Evolutionary conservation across 2,329 filamentous ascomycete species (phyloP), one percentile per base, ranked within the genome.

Genomic region (Zymoseptoria passerinii): DNA sequence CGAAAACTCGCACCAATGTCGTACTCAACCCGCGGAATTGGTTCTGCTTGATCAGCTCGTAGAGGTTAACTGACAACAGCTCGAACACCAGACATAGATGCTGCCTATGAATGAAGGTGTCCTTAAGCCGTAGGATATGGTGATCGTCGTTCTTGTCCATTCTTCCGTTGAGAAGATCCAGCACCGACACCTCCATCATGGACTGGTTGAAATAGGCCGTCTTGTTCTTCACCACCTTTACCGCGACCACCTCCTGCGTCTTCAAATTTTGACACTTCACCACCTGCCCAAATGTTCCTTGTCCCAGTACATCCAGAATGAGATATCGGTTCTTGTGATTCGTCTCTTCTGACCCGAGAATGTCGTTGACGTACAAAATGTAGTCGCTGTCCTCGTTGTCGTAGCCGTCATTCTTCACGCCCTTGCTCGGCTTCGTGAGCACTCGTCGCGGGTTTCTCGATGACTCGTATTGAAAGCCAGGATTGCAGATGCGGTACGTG

Each of bases 181-280:
- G 80, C 23, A 99, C 94, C 1, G 94, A 99, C 29, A 99, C 94
- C 73, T 99, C 94, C 94, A 99, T 99, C 94, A 99, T 99, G 74
- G 94, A 97, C 75, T 99, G 94, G 72, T 99, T 99, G 79, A 99
- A 99, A 74, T 99, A 99, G 44, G 94, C 94, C 1, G 94, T 99
- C 69, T 92, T 87, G 75, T 99, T 99, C 78, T 99, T 99, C 77
- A 99, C 94, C 56, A 99, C 94, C 77, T 99, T 99, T 66, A 99
- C 94, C 3, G 94, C 94, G 50, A 99, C 94, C 48, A 99, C 94
- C 75, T 99, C 94, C 73, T 96, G 92, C 0, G 94, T 97, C 77
- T 96, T 96, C 68, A 99, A 76, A 69, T 99, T 99, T 74, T 99
- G 94, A 72, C 94, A 99, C 75, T 99, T 99, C 61, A 99, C 94